Evolutionary conservation across 2,329 filamentous ascomycete species (phyloP).

Genomic region (Trichoderma sp.): DNA sequence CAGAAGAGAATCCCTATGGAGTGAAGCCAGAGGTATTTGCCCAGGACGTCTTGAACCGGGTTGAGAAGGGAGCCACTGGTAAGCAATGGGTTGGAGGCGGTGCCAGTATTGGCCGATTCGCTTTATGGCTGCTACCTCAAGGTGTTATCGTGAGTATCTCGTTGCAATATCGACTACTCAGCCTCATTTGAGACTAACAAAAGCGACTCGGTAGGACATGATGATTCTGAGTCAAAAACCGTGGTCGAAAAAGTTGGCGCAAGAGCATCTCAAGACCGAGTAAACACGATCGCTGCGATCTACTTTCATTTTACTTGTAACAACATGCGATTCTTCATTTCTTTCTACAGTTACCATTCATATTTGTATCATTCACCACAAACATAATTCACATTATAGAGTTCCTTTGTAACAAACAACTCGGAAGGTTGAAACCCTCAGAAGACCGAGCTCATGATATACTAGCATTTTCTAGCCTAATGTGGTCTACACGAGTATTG

Average conservation of each 20-base stretch:
- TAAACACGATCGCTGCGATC: not conserved
- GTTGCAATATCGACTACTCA: accelerated
- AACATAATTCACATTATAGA: not conserved
- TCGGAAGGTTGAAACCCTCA: not conserved
- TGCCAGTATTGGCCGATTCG: constrained; percentile 14
- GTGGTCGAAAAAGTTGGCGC: not conserved
- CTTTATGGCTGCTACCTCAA: constrained; percentile 14
- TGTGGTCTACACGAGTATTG: not conserved
- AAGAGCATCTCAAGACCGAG: not conserved
- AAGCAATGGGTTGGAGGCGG: constrained; percentile 25
- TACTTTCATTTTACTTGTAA: not conserved
- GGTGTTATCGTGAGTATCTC: not conserved
- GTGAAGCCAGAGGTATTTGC: constrained; percentile 21
- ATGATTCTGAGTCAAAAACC: not conserved
- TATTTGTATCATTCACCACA: not conserved
- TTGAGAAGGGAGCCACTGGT: constrained; percentile 25
- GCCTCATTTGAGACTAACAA: not conserved
- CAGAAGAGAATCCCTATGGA: constrained; percentile 13
- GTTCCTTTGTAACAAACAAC: not conserved
- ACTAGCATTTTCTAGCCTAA: not conserved
- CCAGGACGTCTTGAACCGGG: constrained; percentile 23
- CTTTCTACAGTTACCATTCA: not conserved
- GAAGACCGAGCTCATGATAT: not conserved
- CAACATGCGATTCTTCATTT: not conserved
- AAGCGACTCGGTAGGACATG: not conserved